Evolutionary conservation across 345 rosid genomes (phyloP), one percentile per base, ranked within the genome.

Genomic region (Bruguiera sexangula): DNA sequence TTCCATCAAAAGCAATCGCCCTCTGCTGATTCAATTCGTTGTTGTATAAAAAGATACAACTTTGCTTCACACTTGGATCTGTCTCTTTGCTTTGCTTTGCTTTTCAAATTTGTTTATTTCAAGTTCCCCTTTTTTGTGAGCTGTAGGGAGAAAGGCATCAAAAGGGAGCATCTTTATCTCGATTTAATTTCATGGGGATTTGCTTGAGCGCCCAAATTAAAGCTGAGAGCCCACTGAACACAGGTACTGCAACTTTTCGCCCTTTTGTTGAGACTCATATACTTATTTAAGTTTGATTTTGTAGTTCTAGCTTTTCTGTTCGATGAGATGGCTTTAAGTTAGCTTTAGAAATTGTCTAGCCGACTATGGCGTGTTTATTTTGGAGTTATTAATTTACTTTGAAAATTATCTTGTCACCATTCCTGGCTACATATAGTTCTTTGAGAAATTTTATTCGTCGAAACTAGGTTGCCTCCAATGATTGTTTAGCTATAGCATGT

Each of bases 181-280:
- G 63, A n/a, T 54, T 68, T 61, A 57, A 52, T 62, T 70, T 70
- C 22, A 95, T 95, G 97, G 96, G 99, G 88, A 66, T 85, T 82
- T 95, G 99, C 82, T 83, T 92, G 54, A 88, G 99, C 76, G 86
- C 96, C 75, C 87, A 81, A 80, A 85, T 95, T 73, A 92, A 92
- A 85, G 96, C 93, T 64, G 96, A 84, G 81, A 87, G 92, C 79
- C 89, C 89, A 71, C 73, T 43, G 60, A 86, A 81, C 75, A 83
- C 89, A 83, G 96, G 96, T 94, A 76, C 67, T 63, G n/a, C 46
- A n/a, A 36, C 66, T 68, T 60, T 36, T 21, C 1, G 27, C 21
- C 11, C 29, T 56, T 58, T 63, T 26, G n/a, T 59, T 67, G 53
- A 62, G 50, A 64, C 53, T 58, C 55, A 27, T 22, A 22, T 69